phyloP scores from a whole-genome alignment of 805 yeast genomes.

The Kodamaea kaohsiungensis region DNA sequence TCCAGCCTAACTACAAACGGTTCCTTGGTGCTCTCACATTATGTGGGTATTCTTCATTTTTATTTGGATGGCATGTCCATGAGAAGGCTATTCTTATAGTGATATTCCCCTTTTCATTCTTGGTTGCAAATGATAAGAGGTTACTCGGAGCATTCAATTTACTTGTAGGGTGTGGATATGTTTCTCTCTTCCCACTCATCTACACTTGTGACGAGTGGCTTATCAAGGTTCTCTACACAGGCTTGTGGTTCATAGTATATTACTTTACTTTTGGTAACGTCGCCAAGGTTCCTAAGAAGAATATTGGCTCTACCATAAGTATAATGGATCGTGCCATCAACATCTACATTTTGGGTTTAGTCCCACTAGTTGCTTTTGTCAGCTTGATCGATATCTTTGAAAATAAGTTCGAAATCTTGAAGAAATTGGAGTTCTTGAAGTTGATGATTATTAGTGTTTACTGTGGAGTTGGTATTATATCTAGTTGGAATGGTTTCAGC shows the following conservation, averaged over 20 bases:
- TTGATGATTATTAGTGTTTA: slow-evolving; percentile 84
- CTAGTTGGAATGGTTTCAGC: slow-evolving; percentile 85
- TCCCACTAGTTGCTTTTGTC: slow-evolving; percentile 56
- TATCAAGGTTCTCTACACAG: slow-evolving; percentile 73
- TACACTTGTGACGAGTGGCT: slow-evolving; percentile 79
- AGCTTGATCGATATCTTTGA: slow-evolving; percentile 56
- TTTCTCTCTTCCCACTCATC: slow-evolving; percentile 84
- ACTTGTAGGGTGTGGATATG: slow-evolving; percentile 77
- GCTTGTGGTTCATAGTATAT: slow-evolving; percentile 82
- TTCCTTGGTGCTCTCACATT: slow-evolving; percentile 83
- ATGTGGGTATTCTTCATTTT: slow-evolving; percentile 87
- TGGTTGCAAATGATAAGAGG: slow-evolving; percentile 70
- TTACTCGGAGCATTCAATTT: slow-evolving; percentile 70
- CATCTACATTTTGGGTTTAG: slow-evolving; percentile 64
- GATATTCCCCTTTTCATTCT: slow-evolving; percentile 82
- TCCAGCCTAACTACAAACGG: slow-evolving; percentile 72
- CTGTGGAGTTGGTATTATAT: slow-evolving; percentile 80
- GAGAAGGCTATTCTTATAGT: slow-evolving; percentile 94
- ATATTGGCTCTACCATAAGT: slow-evolving; percentile 20
- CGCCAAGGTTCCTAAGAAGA: slow-evolving; percentile 52
- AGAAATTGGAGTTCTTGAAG: slow-evolving; percentile 68
- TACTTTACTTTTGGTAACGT: slow-evolving; percentile 72
- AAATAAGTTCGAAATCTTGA: slow-evolving; percentile 51
- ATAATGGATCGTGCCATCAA: slow-evolving; percentile 70
- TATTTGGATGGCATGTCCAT: slow-evolving; percentile 99